These are phyloP conservation scores for Serendipita sp. DNA, from an alignment of 768 basidiomycete species.

Conservation along the genomic window DNA sequence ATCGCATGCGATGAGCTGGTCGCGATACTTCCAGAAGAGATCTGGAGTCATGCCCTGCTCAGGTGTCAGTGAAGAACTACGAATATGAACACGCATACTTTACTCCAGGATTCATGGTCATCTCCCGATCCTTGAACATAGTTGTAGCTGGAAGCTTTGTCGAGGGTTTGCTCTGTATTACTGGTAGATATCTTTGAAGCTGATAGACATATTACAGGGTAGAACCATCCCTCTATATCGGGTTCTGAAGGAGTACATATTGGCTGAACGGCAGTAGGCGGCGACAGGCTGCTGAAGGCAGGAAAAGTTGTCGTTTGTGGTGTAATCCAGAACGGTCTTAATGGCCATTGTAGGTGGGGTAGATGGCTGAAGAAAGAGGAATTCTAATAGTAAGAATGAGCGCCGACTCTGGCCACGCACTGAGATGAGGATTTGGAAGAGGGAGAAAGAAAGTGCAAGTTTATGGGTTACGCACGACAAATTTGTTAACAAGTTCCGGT, in stretches of 20 bases:
- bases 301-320: slow-evolving; percentile 46
- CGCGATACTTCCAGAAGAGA: slow-evolving; percentile 50
- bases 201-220: slow-evolving; percentile 70
- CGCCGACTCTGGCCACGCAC: no score
- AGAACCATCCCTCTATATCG: slow-evolving; percentile 21
- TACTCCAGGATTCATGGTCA: slow-evolving; percentile 83
- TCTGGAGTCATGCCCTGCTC: slow-evolving; percentile 57
- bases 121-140: slow-evolving; percentile 94
- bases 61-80: not conserved
- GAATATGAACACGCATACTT: slow-evolving; percentile 26
- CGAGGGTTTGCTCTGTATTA: slow-evolving; percentile 41
- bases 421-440: no score
- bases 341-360: slow-evolving; percentile 25
- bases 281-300: slow-evolving; percentile 17
- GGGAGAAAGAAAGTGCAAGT: not conserved
- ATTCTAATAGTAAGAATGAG: no score
- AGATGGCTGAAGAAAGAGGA: no score
- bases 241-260: no score
- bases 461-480: slow-evolving; percentile 38
- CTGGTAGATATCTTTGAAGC: slow-evolving; percentile 59
- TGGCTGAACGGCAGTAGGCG: no score
- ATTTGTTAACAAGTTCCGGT: slow-evolving; percentile 49
- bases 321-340: slow-evolving; percentile 81
- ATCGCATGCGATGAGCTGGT: slow-evolving; percentile 30
- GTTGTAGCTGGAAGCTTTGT: slow-evolving; percentile 37